phyloP scores from a whole-genome alignment of 108 stramenopile species.

The Mediolabrus comicus region DNA sequence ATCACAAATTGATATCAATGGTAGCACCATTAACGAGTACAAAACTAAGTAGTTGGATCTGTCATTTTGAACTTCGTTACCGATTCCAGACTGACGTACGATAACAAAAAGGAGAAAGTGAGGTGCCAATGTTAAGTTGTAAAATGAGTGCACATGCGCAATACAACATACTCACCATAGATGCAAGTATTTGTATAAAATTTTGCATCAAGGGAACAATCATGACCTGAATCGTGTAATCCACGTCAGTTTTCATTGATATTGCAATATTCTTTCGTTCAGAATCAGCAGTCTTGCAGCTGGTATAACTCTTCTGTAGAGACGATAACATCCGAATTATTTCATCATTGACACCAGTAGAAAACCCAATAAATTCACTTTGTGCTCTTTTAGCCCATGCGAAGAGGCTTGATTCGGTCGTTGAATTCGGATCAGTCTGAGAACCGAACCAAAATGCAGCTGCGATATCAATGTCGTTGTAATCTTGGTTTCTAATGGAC shows the following conservation, averaged over 20 bases:
- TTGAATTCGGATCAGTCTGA: conserved; percentile 39
- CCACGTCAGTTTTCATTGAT: conserved; percentile 36
- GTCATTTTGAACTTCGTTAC: not conserved
- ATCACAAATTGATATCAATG: conserved; percentile 40
- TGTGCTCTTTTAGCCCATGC: conserved; percentile 55
- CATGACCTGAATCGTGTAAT: conserved; percentile 53
- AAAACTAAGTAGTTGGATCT: not conserved
- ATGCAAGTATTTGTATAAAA: conserved; percentile 46
- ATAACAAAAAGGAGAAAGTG: not conserved
- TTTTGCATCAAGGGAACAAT: conserved; percentile 58
- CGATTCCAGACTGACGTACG: not conserved
- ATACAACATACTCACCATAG: conserved; percentile 4
- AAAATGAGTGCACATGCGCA: not conserved
- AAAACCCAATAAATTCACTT: conserved; percentile 29
- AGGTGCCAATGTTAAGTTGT: not conserved
- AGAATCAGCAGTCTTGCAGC: conserved; percentile 25
- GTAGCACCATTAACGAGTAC: conserved; percentile 39
- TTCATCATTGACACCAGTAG: conserved; percentile 12
- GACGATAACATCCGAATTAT: conserved; percentile 33
- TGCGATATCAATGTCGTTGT: conserved; percentile 58
- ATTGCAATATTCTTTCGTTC: conserved; percentile 24
- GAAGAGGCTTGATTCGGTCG: conserved; percentile 64
- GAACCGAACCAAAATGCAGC: conserved; percentile 80
- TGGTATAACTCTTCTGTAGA: conserved; percentile 45
- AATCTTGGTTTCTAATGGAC: not conserved